phyloP scores from a whole-genome alignment of 2,329 filamentous ascomycete species.

The Beauveria pseudobassiana region DNA sequence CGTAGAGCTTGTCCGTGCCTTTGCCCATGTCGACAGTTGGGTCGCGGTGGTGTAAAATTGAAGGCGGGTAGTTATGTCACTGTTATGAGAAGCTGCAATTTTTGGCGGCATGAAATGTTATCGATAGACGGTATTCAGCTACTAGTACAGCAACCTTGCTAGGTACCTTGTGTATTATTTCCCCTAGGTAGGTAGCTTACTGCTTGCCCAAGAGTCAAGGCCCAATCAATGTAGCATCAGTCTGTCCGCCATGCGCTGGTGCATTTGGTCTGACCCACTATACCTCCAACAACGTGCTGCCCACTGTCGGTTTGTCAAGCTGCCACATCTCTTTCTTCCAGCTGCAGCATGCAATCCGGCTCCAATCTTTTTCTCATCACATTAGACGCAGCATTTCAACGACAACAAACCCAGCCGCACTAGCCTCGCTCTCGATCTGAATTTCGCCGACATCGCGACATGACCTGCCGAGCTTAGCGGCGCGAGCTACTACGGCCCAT shows the following conservation, averaged over 20 bases:
- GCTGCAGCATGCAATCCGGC: not conserved
- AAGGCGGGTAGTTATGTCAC: not conserved
- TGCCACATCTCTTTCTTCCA: conserved; percentile 7
- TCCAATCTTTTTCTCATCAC: not conserved
- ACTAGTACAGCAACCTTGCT: not conserved
- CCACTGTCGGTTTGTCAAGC: not conserved
- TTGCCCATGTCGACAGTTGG: conserved; percentile 28
- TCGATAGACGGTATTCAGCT: not conserved
- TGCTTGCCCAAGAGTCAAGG: not conserved
- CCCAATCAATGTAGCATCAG: not conserved
- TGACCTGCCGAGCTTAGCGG: conserved; percentile 2
- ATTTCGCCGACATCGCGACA: not conserved
- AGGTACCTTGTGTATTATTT: no score
- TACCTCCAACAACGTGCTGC: conserved; percentile 1
- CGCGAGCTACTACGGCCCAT: not conserved
- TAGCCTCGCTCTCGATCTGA: not conserved
- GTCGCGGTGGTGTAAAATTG: not conserved
- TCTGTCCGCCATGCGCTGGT: not conserved
- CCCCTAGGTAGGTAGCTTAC: not conserved
- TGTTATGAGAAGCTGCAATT: not conserved
- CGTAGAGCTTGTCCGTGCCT: conserved; percentile 40
- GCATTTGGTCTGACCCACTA: not conserved
- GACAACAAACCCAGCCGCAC: not conserved
- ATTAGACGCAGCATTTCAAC: not conserved
- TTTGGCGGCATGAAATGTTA: not conserved